Conservation (phyloP, 805 yeast genomes). For the Myxozyma lipomycoides region DNA sequence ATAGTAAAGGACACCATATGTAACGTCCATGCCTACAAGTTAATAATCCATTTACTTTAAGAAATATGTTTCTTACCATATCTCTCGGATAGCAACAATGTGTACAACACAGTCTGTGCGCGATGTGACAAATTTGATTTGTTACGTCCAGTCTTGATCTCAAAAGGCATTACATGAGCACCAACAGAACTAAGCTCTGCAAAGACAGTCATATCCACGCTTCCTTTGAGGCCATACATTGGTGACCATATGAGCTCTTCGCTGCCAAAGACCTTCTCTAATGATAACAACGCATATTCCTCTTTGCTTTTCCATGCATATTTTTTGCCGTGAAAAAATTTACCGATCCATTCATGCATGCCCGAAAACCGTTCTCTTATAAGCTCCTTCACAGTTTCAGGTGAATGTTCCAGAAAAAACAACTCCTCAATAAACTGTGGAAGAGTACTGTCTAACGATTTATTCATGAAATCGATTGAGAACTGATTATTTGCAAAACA, state of each 20-base stretch:
- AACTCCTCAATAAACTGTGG: constrained; percentile 27
- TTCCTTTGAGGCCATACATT: constrained; percentile 80
- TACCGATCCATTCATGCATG: constrained; percentile 35
- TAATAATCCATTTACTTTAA: neutral
- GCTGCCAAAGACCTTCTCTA: constrained; percentile 66
- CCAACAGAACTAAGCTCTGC: constrained; percentile 42
- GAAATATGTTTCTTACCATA: constrained; percentile 40
- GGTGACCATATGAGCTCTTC: constrained; percentile 95
- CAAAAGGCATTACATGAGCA: constrained; percentile 60
- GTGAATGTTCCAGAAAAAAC: constrained; percentile 31
- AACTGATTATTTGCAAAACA: constrained; percentile 45
- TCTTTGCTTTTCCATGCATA: no score
- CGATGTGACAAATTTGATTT: constrained; percentile 61
- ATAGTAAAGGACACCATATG: constrained; percentile 66
- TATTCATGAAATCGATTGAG: constrained; percentile 40
- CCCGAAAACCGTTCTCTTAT: constrained; percentile 12
- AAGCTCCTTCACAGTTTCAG: constrained; percentile 30
- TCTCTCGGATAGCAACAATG: constrained; percentile 71
- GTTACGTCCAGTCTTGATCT: constrained; percentile 75
- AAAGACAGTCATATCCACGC: constrained; percentile 81
- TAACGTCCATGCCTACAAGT: constrained; percentile 51
- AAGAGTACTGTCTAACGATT: constrained; percentile 29
- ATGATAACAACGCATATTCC: constrained; percentile 41
- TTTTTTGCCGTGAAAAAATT: constrained; percentile 3
- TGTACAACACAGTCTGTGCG: constrained; percentile 82